phyloP scores from a whole-genome alignment of 1,284 basidiomycete genomes.

The Pisolithus thermaeus region DNA sequence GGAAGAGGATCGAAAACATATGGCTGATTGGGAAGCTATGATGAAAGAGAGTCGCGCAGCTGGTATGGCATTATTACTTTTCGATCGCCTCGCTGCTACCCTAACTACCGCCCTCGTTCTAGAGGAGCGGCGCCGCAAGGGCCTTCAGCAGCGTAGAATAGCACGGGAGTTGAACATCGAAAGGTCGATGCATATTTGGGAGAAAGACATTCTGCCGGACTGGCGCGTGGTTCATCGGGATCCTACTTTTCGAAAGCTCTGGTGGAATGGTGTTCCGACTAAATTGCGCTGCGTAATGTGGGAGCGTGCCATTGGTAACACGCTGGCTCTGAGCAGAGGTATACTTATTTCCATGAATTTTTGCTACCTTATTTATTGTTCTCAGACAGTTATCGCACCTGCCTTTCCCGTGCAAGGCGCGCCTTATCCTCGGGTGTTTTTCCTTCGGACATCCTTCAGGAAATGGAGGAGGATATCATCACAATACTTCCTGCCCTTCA shows the following conservation, averaged over 20 bases:
- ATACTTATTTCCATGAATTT: slow-evolving; percentile 7
- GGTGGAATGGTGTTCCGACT: slow-evolving; percentile 91
- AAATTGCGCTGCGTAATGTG: slow-evolving; percentile 84
- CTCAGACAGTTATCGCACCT: slow-evolving; percentile 67
- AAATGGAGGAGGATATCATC: slow-evolving; percentile 78
- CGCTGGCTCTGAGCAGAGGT: slow-evolving; percentile 85
- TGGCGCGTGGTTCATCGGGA: slow-evolving; percentile 74
- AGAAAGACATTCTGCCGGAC: slow-evolving; percentile 75
- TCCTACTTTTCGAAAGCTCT: slow-evolving; percentile 63
- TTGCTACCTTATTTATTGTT: slow-evolving; percentile 1
- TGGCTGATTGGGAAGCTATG: slow-evolving; percentile 88
- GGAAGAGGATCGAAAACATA: slow-evolving; percentile 78
- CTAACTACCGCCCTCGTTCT: neutral
- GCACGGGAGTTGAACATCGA: slow-evolving; percentile 67
- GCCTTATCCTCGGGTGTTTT: slow-evolving; percentile 70
- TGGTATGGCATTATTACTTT: slow-evolving; percentile 42
- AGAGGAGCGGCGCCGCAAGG: slow-evolving; percentile 68
- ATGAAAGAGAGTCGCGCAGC: slow-evolving; percentile 77
- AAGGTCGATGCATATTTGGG: slow-evolving; percentile 69
- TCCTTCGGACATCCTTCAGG: slow-evolving; percentile 60
- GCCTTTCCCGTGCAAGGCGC: slow-evolving; percentile 68
- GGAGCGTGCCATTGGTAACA: slow-evolving; percentile 86
- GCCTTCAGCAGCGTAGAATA: slow-evolving; percentile 56
- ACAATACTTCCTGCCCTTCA: slow-evolving; percentile 83
- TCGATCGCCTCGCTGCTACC: neutral